Evolutionary conservation across 495 filamentous ascomycete genomes (phyloP), one percentile per base, ranked within the genome.

Genomic region (Recurvomyces mirabilis): DNA sequence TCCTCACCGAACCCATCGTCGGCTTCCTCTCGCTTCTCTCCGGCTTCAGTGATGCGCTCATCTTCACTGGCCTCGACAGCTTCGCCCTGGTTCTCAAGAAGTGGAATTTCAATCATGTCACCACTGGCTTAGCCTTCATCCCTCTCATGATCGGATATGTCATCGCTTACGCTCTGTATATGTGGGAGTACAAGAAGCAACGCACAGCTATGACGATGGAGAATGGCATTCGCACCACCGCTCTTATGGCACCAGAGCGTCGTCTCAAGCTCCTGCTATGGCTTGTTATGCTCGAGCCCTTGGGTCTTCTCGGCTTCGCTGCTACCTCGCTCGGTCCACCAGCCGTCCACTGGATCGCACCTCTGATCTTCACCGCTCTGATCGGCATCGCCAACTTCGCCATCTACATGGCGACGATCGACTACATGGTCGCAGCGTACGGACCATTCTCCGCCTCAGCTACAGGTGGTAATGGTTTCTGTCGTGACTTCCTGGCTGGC

Each of bases 401-500:
- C 15, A 83, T 84, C 49, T 84, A 84, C 61, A 83, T 85, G 80
- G 79, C 79, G 0, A 84, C 83, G 0, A 81, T 86, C 44, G 82
- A 88, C 51, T 52, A 47, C 43, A 47, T 54, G 51, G 73, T 87
- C 9, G 77, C 75, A 21, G 73, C 79, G 1, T 87, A 88, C 58
- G 82, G 82, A 0, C 78, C 77, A 0, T 87, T 83, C 57, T 75
- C 80, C 20, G 80, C 83, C 4, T 87, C 82, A 0, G 83, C 83
- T 0, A 87, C 83, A 1, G 83, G 83, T 18, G 79, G 79, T 34
- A 84, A 84, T 51, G 79, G 77, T 43, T 82, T 72, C 70, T 68
- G 83, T 38, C 73, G 85, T 50, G 85, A 93, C 58, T 81, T 93
- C 63, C 65, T 93, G 14, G 85, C 85, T 41, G 85, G 85, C 67